These are phyloP conservation scores for Schizophyllum commune DNA, from an alignment of 1,284 basidiomycete species.

Conservation along the genomic window DNA sequence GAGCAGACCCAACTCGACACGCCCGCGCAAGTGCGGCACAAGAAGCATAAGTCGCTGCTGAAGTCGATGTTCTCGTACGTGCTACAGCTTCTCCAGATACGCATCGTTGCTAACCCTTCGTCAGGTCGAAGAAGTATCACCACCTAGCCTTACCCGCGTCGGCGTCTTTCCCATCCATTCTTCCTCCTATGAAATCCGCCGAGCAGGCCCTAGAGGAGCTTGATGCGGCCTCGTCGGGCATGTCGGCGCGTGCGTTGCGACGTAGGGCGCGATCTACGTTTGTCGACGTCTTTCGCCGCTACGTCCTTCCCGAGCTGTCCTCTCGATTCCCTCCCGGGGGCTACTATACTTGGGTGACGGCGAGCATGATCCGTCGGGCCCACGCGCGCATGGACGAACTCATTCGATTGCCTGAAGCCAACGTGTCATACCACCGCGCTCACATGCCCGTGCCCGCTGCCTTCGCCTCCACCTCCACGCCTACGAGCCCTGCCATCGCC, in stretches of 20 bases:
- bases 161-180: conserved; percentile 18
- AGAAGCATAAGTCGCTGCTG: conserved; percentile 5
- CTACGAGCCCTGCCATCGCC: conserved; percentile 3
- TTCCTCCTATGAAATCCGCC: conserved; percentile 19
- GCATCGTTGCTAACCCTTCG: not conserved
- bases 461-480: conserved; percentile 7
- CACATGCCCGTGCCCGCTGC: conserved; percentile 8
- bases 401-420: conserved; percentile 18
- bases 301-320: conserved; percentile 47
- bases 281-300: conserved; percentile 66
- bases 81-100: not conserved
- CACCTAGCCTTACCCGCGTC: not conserved
- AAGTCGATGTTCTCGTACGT: not conserved
- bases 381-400: conserved; percentile 40
- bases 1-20: conserved; percentile 14
- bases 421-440: conserved; percentile 2
- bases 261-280: conserved; percentile 66
- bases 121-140: not conserved
- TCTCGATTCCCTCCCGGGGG: conserved; percentile 21
- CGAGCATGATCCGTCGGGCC: conserved; percentile 44
- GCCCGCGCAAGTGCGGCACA: conserved; percentile 2
- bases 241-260: conserved; percentile 41
- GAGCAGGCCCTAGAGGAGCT: conserved; percentile 16
- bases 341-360: conserved; percentile 48
- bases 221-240: conserved; percentile 17